These are phyloP conservation scores for Coprinopsis sp. DNA, from an alignment of 768 basidiomycete genomes.

Conservation along the genomic window DNA sequence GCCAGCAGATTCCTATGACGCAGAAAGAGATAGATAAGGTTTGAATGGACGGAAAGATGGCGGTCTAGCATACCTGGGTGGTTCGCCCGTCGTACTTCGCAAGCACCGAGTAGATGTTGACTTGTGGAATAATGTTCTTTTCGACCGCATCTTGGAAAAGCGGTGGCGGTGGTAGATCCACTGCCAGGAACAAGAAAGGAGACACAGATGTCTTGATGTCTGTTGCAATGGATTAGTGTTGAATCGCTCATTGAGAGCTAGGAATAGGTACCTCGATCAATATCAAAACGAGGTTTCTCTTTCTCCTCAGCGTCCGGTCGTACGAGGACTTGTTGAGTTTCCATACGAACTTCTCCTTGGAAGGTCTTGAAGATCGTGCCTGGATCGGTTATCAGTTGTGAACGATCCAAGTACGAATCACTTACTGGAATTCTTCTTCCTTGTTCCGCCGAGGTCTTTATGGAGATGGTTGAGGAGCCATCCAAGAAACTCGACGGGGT, in stretches of 20 bases:
- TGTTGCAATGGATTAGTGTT: conserved; percentile 26
- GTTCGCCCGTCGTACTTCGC: conserved; percentile 92
- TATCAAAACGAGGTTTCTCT: conserved; percentile 88
- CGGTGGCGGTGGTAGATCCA: conserved; percentile 96
- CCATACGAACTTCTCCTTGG: conserved; percentile 89
- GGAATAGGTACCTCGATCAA: conserved; percentile 71
- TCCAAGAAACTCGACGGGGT: conserved; percentile 92
- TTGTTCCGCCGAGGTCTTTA: conserved; percentile 91
- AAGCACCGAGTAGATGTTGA: conserved; percentile 83
- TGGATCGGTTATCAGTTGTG: conserved; percentile 23
- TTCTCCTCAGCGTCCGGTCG: conserved; percentile 71
- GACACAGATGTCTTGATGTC: conserved; percentile 83
- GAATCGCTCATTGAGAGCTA: conserved; percentile 7
- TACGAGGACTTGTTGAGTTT: conserved; percentile 89
- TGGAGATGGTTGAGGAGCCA: conserved; percentile 95
- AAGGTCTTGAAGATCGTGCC: conserved; percentile 92
- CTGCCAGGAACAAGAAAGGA: conserved; percentile 92
- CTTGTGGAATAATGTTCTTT: conserved; percentile 99
- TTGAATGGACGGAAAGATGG: not conserved
- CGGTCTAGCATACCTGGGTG: conserved; percentile 65
- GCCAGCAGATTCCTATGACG: conserved; percentile 70
- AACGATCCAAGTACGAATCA: conserved; percentile 15
- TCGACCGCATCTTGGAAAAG: conserved; percentile 94
- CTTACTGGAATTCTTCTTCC: conserved; percentile 85
- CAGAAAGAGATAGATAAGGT: conserved; percentile 10